Conservation (phyloP, 306 rosid species). For the Vigna hirtella region DNA sequence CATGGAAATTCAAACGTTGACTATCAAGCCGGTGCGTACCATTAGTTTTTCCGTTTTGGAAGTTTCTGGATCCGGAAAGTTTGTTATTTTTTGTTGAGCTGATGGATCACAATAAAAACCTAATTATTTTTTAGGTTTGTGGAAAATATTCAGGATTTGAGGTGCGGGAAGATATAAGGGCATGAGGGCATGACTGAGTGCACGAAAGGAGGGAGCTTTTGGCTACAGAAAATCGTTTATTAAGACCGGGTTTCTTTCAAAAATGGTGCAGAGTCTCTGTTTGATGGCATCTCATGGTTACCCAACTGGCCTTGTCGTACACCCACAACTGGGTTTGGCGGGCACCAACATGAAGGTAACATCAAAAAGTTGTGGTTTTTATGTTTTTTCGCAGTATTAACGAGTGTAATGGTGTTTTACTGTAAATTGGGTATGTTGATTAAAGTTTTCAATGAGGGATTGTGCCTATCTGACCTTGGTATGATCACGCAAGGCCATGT, state of each 20-base stretch:
- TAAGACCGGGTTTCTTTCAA: slow-evolving; percentile 16
- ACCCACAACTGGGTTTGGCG: slow-evolving; percentile 49
- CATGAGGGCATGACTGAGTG: slow-evolving; percentile 47
- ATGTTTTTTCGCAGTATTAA: background rate
- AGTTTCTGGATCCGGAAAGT: slow-evolving; percentile 44
- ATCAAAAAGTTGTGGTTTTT: slow-evolving; percentile 3
- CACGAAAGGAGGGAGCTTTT: slow-evolving; percentile 40
- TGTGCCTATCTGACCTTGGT: background rate
- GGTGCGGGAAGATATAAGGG: slow-evolving; percentile 53
- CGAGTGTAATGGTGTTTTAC: background rate
- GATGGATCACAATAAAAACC: slow-evolving; percentile 41
- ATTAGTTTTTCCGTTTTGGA: slow-evolving; percentile 41
- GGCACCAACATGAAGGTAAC: slow-evolving; percentile 59
- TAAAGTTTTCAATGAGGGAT: background rate
- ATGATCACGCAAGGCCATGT: background rate
- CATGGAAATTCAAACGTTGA: background rate
- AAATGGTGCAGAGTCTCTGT: slow-evolving; percentile 59
- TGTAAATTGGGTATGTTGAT: background rate
- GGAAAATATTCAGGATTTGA: slow-evolving; percentile 42
- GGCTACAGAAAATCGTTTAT: slow-evolving; percentile 36
- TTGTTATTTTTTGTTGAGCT: background rate
- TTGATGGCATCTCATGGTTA: slow-evolving; percentile 77
- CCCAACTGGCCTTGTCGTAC: slow-evolving; percentile 64
- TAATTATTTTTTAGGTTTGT: background rate
- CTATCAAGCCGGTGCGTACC: slow-evolving; percentile 24